These are phyloP conservation scores for Macrolepiota albuminosa DNA, from an alignment of 768 basidiomycete genomes.

Conservation along the genomic window DNA sequence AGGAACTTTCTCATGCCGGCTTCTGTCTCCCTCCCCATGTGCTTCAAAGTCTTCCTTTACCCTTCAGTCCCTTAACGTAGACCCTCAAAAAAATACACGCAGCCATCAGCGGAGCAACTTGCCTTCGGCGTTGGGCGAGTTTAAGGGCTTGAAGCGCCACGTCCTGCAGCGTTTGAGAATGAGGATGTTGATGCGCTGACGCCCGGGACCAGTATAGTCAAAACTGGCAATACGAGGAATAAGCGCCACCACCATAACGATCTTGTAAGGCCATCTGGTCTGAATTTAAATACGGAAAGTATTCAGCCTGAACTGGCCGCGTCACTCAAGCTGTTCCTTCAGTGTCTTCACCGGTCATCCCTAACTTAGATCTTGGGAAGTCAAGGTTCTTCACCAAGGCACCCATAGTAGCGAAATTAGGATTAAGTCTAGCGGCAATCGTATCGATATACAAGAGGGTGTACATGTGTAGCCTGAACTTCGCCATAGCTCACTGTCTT, in stretches of 20 bases:
- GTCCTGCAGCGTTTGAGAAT: neutral
- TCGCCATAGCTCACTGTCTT: too few relatives aligned
- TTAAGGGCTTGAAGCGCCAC: neutral
- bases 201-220: too few relatives aligned
- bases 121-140: neutral
- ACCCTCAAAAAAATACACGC: neutral
- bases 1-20: neutral
- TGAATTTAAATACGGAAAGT: neutral
- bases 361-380: neutral
- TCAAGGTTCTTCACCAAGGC: neutral
- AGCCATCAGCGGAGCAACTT: neutral
- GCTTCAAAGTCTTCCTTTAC: neutral
- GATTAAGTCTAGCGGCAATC: neutral
- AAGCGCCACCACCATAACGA: neutral
- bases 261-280: neutral
- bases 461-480: neutral
- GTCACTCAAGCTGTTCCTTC: neutral
- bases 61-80: neutral
- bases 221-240: neutral
- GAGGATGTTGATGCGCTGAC: neutral
- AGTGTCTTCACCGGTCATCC: neutral
- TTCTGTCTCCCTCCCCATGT: too few relatives aligned
- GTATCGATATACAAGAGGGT: neutral
- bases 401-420: neutral
- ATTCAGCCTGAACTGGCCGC: neutral